Percentiles rank a stretch among this genome's conserved stretches.
Evolutionary conservation across 2,329 filamentous ascomycete species (phyloP).

Genomic region (Diaporthe sp.): DNA sequence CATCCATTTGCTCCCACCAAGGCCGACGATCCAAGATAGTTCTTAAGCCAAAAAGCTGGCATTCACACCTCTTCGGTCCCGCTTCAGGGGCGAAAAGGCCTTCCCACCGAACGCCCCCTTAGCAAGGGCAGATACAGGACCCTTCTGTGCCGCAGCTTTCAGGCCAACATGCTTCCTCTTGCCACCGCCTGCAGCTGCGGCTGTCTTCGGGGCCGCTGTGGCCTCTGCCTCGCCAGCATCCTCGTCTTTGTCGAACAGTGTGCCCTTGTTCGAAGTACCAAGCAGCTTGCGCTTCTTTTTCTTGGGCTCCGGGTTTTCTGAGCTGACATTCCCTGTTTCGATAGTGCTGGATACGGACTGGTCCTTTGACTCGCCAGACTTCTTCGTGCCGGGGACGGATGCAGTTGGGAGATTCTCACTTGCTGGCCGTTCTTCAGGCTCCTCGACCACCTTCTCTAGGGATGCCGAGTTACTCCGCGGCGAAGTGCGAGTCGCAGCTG

Average conservation of each 20-base stretch:
- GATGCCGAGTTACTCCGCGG: slow-evolving; percentile 39
- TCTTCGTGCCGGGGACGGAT: slow-evolving; percentile 45
- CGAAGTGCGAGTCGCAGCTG: slow-evolving; percentile 41
- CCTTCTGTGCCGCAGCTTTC: slow-evolving; percentile 32
- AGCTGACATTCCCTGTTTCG: slow-evolving; percentile 22
- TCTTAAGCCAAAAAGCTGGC: slow-evolving; percentile 68
- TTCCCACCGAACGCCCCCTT: slow-evolving; percentile 61
- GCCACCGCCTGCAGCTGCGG: slow-evolving; percentile 29
- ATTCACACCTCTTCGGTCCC: slow-evolving; percentile 70
- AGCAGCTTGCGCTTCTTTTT: slow-evolving; percentile 82
- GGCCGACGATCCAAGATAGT: not conserved
- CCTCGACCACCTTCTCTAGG: slow-evolving; percentile 54
- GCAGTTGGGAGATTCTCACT: slow-evolving; percentile 47
- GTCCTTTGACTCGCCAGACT: slow-evolving; percentile 43
- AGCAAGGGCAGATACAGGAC: slow-evolving; percentile 40
- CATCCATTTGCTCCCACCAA: not conserved
- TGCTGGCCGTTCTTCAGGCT: slow-evolving; percentile 42
- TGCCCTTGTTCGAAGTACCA: slow-evolving; percentile 70
- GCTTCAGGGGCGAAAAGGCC: slow-evolving; percentile 78
- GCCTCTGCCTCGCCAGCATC: slow-evolving; percentile 62
- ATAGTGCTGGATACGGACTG: slow-evolving; percentile 32
- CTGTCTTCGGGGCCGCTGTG: slow-evolving; percentile 29
- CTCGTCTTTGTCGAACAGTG: slow-evolving; percentile 75
- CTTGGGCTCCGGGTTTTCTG: slow-evolving; percentile 52
- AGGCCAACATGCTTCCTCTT: slow-evolving; percentile 40